phyloP scores from a whole-genome alignment of 202 grass and related monocot species.

The Brachypodium distachyon region DNA sequence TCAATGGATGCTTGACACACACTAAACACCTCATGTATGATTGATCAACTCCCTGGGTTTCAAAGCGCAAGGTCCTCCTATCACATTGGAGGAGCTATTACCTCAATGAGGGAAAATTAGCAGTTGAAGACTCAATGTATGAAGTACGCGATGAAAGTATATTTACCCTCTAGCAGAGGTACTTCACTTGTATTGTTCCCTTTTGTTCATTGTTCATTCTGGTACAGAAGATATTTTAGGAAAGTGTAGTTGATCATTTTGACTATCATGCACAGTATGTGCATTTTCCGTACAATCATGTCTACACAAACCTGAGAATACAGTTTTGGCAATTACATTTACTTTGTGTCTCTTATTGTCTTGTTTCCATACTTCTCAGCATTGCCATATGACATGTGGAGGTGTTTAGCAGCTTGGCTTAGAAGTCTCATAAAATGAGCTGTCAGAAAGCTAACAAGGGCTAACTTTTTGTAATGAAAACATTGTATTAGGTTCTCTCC shows the following conservation, averaged over 20 bases:
- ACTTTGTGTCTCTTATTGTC: background rate
- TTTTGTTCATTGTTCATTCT: slow-evolving; percentile 18
- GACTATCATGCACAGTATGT: slow-evolving; percentile 17
- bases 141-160: slow-evolving; percentile 3
- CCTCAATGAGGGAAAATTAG: slow-evolving; percentile 15
- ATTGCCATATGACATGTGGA: background rate
- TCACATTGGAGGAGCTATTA: slow-evolving; percentile 5
- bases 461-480: background rate
- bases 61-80: background rate
- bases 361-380: background rate
- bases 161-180: slow-evolving; percentile 44
- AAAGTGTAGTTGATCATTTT: slow-evolving; percentile 17
- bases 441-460: background rate
- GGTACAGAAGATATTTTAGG: slow-evolving; percentile 3
- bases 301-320: slow-evolving; percentile 12
- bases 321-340: slow-evolving; percentile 14
- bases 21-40: slow-evolving; percentile 3
- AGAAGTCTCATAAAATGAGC: background rate
- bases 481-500: background rate
- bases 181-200: slow-evolving; percentile 27
- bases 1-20: background rate
- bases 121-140: background rate
- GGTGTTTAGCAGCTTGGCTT: background rate
- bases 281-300: slow-evolving; percentile 10
- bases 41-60: background rate